Evolutionary conservation across 345 rosid genomes (phyloP), one percentile per base, ranked within the genome.

Genomic region (Bruguiera gymnorhiza): DNA sequence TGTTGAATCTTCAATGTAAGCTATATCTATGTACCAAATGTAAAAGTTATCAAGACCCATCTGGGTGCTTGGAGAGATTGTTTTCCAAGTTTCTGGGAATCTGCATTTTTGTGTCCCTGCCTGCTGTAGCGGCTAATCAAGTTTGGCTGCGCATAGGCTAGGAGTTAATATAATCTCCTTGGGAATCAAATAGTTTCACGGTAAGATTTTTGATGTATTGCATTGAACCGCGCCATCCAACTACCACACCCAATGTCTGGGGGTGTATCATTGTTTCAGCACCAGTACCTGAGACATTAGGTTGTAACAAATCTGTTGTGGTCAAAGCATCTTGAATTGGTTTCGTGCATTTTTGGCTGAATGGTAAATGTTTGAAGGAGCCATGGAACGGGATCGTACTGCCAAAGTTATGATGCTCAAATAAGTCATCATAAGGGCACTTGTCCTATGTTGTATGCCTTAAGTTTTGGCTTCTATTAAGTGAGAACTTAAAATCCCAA

Each of bases 131-230:
- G 62, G 58, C 62, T 43, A 48, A 76, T 79, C 59, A 39, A 58
- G 76, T 64, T 62, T 65, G 71, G 67, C 37, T 74, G 69, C 59
- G 69, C 71, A 70, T 74, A 62, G 72, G 76, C 69, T 75, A 61
- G 51, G 73, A 65, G 61, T 53, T 23, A 26, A 27, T 76, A 71
- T 73, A 53, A 71, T 70, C 66, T 78, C 51, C 15, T 64, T 62
- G 59, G 52, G 20, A 66, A 4, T 4, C 27, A 9, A 21, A 55
- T 8, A 10, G 1, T 55, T 23, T 30, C 29, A 23, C 3, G 6
- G 3, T 23, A 8, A 8, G 30, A 55, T 23, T 9, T 5, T 55
- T 23, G 60, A 65, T 43, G 50, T 43, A 43, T 43, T 43, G 50
- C 50, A 43, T 43, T 43, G 18, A 43, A 43, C 50, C 5, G 50